These are phyloP conservation scores for Oryza officinalis DNA, from an alignment of 176 grass and related monocot genomes.

Conservation along the genomic window DNA sequence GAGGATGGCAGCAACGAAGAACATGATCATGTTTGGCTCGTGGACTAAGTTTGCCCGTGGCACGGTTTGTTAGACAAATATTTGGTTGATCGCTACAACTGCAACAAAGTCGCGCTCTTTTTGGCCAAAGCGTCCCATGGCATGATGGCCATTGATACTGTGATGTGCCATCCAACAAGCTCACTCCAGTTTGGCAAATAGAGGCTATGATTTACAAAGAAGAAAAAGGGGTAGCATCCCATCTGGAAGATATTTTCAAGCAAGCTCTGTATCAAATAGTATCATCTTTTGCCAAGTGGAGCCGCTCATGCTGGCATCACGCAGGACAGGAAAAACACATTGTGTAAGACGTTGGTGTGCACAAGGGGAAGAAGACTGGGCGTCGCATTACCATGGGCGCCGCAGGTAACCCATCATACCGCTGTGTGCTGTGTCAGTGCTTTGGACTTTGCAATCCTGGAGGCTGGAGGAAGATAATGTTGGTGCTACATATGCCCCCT, in stretches of 20 bases:
- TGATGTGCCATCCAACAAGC: neutral
- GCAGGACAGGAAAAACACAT: neutral
- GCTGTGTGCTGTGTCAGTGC: neutral
- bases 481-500: neutral
- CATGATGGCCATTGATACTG: neutral
- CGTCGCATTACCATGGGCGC: conserved; percentile 27
- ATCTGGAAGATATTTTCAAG: neutral
- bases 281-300: conserved; percentile 9
- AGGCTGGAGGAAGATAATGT: neutral
- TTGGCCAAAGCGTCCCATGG: neutral
- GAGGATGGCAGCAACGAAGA: neutral
- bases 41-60: neutral
- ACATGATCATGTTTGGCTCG: neutral
- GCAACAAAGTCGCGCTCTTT: neutral
- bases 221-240: neutral
- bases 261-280: neutral
- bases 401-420: conserved; percentile 7
- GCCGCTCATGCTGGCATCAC: neutral
- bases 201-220: neutral
- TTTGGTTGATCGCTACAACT: neutral
- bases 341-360: neutral
- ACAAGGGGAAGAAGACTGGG: neutral
- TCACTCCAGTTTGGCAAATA: neutral
- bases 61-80: neutral
- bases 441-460: neutral